These are phyloP conservation scores for Cercospora janseana DNA, from an alignment of 2,329 filamentous ascomycete genomes.

Conservation along the genomic window DNA sequence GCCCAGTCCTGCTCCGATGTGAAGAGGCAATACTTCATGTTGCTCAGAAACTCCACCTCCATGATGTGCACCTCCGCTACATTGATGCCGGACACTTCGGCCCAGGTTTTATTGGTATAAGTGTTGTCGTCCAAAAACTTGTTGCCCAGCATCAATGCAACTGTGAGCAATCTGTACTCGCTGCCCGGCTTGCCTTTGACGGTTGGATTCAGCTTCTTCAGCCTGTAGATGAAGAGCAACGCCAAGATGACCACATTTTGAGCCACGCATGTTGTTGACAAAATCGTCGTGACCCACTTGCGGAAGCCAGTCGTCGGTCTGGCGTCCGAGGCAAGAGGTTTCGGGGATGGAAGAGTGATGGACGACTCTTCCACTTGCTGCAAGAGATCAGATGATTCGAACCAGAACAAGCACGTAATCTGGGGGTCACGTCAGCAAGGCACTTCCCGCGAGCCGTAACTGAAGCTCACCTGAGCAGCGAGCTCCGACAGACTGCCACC, in stretches of 20 bases:
- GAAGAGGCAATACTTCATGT: slow-evolving; percentile 92
- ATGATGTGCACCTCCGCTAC: slow-evolving; percentile 97
- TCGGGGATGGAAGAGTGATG: slow-evolving; percentile 37
- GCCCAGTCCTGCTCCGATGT: slow-evolving; percentile 85
- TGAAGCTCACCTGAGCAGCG: slow-evolving; percentile 67
- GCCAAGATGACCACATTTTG: slow-evolving; percentile 92
- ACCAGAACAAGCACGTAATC: slow-evolving; percentile 98
- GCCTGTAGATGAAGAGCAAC: slow-evolving; percentile 84
- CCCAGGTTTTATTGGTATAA: slow-evolving; percentile 99
- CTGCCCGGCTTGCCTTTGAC: slow-evolving; percentile 91
- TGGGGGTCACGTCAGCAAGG: slow-evolving; percentile 40
- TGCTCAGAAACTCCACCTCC: slow-evolving; percentile 99
- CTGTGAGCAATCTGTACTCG: slow-evolving; percentile 87
- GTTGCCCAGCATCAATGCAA: slow-evolving; percentile 95
- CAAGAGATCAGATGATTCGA: slow-evolving; percentile 80
- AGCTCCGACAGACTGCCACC: slow-evolving; percentile 79
- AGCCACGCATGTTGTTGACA: slow-evolving; percentile 92
- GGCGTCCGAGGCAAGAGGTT: slow-evolving; percentile 66
- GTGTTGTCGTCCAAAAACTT: slow-evolving; percentile 99
- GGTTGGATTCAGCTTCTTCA: slow-evolving; percentile 84
- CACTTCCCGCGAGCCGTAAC: neutral
- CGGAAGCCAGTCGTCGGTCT: slow-evolving; percentile 76
- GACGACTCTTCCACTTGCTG: slow-evolving; percentile 64
- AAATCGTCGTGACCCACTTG: slow-evolving; percentile 89
- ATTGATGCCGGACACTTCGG: slow-evolving; percentile 90